Conservation (phyloP, 2,329 filamentous ascomycete genomes). For the Diaporthe longicolla region DNA sequence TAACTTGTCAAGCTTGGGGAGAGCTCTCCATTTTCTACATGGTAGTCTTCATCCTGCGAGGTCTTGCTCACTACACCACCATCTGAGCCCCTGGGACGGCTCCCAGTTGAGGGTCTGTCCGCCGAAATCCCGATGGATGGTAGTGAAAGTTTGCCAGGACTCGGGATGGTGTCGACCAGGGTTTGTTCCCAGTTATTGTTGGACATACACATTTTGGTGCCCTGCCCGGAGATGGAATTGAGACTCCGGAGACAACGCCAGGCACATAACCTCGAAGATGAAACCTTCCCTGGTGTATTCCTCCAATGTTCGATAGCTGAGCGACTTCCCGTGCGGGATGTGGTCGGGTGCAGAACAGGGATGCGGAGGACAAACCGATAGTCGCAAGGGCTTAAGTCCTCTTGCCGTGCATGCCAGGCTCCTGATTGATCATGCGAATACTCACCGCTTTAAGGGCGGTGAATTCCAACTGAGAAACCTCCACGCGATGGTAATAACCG, state of each 20-base stretch:
- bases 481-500: neutral
- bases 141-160: neutral
- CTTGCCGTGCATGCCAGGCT: neutral
- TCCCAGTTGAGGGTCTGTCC: neutral
- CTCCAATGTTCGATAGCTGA: neutral
- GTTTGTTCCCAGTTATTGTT: constrained; percentile 27
- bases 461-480: neutral
- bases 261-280: constrained; percentile 5
- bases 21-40: neutral
- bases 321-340: neutral
- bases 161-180: constrained; percentile 6
- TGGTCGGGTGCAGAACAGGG: neutral
- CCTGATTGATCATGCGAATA: neutral
- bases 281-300: neutral
- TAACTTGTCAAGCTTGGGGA: neutral
- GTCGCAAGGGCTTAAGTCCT: neutral
- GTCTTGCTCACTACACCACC: neutral
- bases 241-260: neutral
- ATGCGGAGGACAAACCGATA: neutral
- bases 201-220: constrained; percentile 5
- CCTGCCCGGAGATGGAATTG: neutral
- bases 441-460: neutral
- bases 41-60: neutral
- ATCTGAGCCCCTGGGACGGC: neutral
- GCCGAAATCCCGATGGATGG: constrained; percentile 8